phyloP scores from a whole-genome alignment of 768 basidiomycete genomes.

The Mycena alexandri region DNA sequence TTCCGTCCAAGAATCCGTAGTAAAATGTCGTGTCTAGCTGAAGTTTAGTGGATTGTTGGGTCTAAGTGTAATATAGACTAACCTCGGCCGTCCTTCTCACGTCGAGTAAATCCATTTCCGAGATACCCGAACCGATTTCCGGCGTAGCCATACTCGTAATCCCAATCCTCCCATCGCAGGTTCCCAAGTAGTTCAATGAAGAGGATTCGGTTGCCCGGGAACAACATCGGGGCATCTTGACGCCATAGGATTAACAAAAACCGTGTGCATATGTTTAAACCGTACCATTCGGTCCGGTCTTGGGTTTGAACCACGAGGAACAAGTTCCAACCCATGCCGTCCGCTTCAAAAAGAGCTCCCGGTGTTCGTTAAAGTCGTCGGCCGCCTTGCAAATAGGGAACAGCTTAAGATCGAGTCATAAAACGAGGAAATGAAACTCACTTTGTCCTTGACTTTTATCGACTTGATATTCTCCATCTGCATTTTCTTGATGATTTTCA shows the following conservation, averaged over 20 bases:
- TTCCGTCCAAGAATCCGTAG: constrained; percentile 41
- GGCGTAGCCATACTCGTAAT: constrained; percentile 41
- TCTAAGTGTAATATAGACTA: neutral
- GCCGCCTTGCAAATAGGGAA: constrained; percentile 18
- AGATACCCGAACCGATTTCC: constrained; percentile 42
- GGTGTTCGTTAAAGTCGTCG: constrained; percentile 20
- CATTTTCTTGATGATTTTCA: constrained; percentile 42
- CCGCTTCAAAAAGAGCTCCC: constrained; percentile 39
- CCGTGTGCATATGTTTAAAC: neutral
- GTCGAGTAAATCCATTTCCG: constrained; percentile 39
- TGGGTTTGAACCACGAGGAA: constrained; percentile 39
- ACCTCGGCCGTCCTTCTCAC: constrained; percentile 42
- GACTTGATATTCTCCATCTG: constrained; percentile 43
- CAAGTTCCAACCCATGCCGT: constrained; percentile 42
- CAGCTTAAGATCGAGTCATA: too few relatives aligned
- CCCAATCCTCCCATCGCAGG: constrained; percentile 43
- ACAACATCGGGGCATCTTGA: constrained; percentile 39
- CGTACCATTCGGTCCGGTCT: constrained; percentile 34
- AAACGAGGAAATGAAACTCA: too few relatives aligned
- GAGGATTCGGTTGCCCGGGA: constrained; percentile 41
- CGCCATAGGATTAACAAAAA: neutral
- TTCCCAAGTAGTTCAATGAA: constrained; percentile 42
- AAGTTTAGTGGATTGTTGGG: neutral
- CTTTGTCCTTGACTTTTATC: constrained; percentile 37
- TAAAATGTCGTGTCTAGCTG: constrained; percentile 41